phyloP scores from a whole-genome alignment of 352 stramenopile species.

The Blastocystis sp. region DNA sequence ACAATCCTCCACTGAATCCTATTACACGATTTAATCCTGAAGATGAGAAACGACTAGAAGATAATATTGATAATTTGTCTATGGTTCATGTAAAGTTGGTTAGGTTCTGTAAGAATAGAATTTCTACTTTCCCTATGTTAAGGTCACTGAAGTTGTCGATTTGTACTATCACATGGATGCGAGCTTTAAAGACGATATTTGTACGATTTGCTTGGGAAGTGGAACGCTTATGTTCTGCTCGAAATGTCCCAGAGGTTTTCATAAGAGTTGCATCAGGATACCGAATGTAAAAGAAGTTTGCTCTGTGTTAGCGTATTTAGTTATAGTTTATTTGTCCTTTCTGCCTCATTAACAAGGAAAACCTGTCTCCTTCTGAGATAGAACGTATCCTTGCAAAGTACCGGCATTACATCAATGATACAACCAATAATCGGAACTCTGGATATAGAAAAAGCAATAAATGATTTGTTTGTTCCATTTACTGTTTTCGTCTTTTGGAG shows the following conservation, averaged over 20 bases:
- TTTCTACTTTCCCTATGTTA: constrained; percentile 33
- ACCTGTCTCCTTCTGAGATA: background rate
- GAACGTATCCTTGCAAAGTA: constrained; percentile 5
- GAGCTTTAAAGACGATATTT: constrained; percentile 55
- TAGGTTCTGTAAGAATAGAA: background rate
- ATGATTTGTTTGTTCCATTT: no score
- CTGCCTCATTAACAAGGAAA: constrained; percentile 28
- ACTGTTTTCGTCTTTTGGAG: no score
- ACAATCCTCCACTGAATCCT: constrained; percentile 30
- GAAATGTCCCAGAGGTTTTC: constrained; percentile 36
- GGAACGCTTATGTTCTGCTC: constrained; percentile 33
- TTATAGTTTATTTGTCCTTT: constrained; percentile 61
- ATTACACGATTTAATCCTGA: constrained; percentile 27
- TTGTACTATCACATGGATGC: constrained; percentile 55
- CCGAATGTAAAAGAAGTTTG: background rate
- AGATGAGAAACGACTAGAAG: constrained; percentile 42
- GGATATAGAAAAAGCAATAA: no score
- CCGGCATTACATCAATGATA: background rate
- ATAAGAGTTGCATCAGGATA: background rate
- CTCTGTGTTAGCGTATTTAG: background rate
- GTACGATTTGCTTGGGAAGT: constrained; percentile 8
- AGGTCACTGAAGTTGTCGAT: constrained; percentile 22
- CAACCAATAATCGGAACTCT: background rate
- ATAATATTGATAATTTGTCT: constrained; percentile 43
- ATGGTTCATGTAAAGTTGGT: constrained; percentile 16